phyloP scores from a whole-genome alignment of 441 rosid species.

The Melianthus villosus region DNA sequence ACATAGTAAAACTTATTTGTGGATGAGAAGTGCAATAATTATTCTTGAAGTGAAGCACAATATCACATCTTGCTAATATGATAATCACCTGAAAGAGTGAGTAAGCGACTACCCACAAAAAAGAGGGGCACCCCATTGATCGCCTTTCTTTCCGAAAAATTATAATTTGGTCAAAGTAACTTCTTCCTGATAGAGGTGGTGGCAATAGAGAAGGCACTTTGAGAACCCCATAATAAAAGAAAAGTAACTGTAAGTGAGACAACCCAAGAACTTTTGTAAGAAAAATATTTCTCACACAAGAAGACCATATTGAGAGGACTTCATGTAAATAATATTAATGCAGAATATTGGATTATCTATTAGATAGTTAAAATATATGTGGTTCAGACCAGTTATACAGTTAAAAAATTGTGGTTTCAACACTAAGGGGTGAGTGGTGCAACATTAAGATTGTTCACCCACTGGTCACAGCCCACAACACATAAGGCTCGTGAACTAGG shows the following conservation, averaged over 20 bases:
- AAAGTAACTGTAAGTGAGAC: slow-evolving; percentile 10
- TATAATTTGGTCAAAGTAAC: slow-evolving; percentile 32
- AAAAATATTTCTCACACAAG: neutral
- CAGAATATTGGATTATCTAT: no score
- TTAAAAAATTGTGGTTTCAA: no score
- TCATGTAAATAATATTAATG: no score
- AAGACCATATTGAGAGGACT: no score
- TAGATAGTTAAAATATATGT: no score
- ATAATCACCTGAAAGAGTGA: slow-evolving; percentile 51
- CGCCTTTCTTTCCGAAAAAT: slow-evolving; percentile 36
- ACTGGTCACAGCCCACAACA: no score
- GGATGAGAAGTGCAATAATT: neutral
- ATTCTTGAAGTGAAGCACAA: neutral
- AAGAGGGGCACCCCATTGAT: slow-evolving; percentile 63
- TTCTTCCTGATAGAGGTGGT: slow-evolving; percentile 67
- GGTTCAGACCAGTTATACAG: no score
- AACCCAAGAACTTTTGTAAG: slow-evolving; percentile 6
- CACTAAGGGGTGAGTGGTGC: no score
- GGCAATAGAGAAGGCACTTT: slow-evolving; percentile 82
- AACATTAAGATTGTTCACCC: no score
- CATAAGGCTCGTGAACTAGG: no score
- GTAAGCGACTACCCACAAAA: slow-evolving; percentile 51
- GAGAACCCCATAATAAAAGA: slow-evolving; percentile 15
- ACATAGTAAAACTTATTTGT: neutral
- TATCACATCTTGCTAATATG: neutral